Percentiles rank a stretch among this genome's conserved stretches.
These are phyloP conservation scores for Suaeda aralocaspica DNA, from an alignment of 148 eudicot genomes.

Conservation along the genomic window DNA sequence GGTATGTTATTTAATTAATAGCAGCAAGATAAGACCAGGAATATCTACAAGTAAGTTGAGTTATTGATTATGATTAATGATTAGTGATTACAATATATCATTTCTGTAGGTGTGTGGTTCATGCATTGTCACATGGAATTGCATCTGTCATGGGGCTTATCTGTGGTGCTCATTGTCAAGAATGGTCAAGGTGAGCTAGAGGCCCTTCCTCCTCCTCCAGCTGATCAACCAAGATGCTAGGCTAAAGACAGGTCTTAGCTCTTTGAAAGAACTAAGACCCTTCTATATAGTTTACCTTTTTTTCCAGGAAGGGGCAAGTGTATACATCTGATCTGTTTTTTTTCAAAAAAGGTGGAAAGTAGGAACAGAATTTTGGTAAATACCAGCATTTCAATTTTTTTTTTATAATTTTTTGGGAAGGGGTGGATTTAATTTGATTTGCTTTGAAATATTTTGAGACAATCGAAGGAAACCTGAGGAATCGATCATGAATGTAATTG, in stretches of 20 bases:
- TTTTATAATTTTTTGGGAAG: neutral
- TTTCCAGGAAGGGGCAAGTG: neutral
- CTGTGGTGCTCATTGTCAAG: conserved; percentile 53
- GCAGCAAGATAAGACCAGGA: neutral
- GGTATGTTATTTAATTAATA: conserved; percentile 28
- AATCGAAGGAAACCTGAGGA: neutral
- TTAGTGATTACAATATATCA: neutral
- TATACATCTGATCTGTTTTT: conserved; percentile 5
- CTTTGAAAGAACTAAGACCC: conserved; percentile 16
- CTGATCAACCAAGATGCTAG: conserved; percentile 52
- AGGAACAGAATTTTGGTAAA: neutral
- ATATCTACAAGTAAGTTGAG: neutral
- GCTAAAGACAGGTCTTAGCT: neutral
- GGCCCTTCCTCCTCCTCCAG: conserved; percentile 53
- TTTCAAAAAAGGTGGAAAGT: neutral
- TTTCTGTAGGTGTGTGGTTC: conserved; percentile 49
- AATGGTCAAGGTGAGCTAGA: conserved; percentile 49
- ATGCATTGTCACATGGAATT: conserved; percentile 68
- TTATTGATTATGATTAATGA: too few relatives aligned
- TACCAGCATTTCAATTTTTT: neutral
- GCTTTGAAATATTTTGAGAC: neutral
- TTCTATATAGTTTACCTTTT: neutral
- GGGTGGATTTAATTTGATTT: neutral
- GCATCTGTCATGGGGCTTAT: conserved; percentile 62
- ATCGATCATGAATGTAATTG: neutral